Evolutionary conservation across 495 filamentous ascomycete species (phyloP).

Genomic region (Aspergillus sparsus): DNA sequence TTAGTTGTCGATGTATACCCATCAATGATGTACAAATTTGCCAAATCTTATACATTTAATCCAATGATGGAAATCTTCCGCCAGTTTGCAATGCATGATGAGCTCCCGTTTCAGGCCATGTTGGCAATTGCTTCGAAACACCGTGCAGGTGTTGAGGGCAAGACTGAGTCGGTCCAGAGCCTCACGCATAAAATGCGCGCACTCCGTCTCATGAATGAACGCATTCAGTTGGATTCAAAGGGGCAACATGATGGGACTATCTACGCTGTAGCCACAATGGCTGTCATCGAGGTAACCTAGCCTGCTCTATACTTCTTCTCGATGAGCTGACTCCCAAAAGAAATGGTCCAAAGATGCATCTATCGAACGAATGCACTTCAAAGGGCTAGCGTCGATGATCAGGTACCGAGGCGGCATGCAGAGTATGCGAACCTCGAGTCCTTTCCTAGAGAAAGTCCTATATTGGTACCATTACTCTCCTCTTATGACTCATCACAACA

Average conservation of each 20-base stretch:
- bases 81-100: constrained; percentile 30
- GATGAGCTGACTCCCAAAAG: constrained; percentile 20
- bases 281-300: constrained; percentile 34
- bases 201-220: constrained; percentile 31
- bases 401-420: constrained; percentile 32
- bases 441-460: constrained; percentile 31
- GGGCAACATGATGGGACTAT: constrained; percentile 31
- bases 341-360: constrained; percentile 38
- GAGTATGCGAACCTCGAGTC: constrained; percentile 24
- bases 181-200: constrained; percentile 35
- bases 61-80: constrained; percentile 35
- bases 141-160: constrained; percentile 31
- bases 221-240: constrained; percentile 25
- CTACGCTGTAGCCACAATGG: constrained; percentile 35
- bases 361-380: constrained; percentile 34
- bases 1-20: constrained; percentile 33
- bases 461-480: constrained; percentile 24
- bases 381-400: constrained; percentile 32
- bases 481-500: too few species aligned
- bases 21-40: constrained; percentile 37
- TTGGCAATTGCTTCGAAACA: constrained; percentile 36
- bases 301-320: neutral
- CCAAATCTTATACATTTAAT: constrained; percentile 24
- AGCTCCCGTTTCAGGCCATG: constrained; percentile 34
- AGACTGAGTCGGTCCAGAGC: constrained; percentile 31